A percentile compares a stretch with the other conserved stretches of the same genome.
phyloP scores from a whole-genome alignment of 169 alveolate genomes.

The Eimeria maxima region DNA sequence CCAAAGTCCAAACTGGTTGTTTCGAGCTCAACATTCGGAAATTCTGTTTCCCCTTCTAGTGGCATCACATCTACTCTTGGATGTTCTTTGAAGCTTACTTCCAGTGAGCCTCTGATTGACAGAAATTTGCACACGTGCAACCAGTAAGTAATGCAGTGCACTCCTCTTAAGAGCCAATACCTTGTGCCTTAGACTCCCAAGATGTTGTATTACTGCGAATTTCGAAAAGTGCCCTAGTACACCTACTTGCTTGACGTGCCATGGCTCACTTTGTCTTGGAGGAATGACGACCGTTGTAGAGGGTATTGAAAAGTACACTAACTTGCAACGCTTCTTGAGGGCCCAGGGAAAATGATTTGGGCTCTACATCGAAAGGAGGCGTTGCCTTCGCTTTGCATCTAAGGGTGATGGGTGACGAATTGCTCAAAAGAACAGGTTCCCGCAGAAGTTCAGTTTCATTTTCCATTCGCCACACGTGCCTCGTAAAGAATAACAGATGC shows the following conservation, averaged over 20 bases:
- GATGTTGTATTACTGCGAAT: slow-evolving; percentile 84
- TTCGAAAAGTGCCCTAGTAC: slow-evolving; percentile 75
- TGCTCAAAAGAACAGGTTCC: slow-evolving; percentile 88
- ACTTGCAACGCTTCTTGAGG: slow-evolving; percentile 89
- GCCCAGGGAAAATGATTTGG: slow-evolving; percentile 89
- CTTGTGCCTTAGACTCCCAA: background rate
- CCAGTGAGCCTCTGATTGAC: slow-evolving; percentile 84
- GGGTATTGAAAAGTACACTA: slow-evolving; percentile 93
- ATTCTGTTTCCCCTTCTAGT: slow-evolving; percentile 94
- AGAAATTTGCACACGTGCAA: background rate
- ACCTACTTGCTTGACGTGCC: background rate
- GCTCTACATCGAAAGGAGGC: slow-evolving; percentile 93
- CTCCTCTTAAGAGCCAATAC: background rate
- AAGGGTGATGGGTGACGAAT: slow-evolving; percentile 92
- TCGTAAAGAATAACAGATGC: slow-evolving; percentile 1
- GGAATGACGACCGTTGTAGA: slow-evolving; percentile 84
- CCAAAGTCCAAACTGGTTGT: slow-evolving; percentile 94
- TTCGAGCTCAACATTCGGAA: slow-evolving; percentile 93
- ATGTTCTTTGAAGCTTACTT: slow-evolving; percentile 93
- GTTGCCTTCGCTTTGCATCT: slow-evolving; percentile 90
- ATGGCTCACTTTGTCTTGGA: slow-evolving; percentile 69
- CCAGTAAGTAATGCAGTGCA: background rate
- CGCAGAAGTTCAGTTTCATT: slow-evolving; percentile 83
- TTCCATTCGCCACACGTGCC: slow-evolving; percentile 41
- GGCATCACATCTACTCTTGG: slow-evolving; percentile 95